Evolutionary conservation across 2,329 filamentous ascomycete species (phyloP), one percentile per base, ranked within the genome.

Genomic region (Botrytis paeoniae): DNA sequence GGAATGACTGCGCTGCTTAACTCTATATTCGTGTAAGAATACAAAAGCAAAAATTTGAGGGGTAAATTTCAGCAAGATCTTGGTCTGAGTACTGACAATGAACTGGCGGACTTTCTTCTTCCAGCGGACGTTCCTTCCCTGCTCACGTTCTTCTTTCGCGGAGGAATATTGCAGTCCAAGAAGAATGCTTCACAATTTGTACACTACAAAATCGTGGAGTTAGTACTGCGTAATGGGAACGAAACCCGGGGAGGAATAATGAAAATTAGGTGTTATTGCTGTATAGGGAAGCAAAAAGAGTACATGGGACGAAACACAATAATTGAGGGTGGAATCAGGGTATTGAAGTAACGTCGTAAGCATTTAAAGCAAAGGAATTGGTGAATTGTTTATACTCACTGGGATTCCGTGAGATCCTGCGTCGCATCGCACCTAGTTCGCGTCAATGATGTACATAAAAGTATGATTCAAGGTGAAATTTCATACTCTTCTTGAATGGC

Each of bases 181-280:
- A 93, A 93, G 83, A 99, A 99, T 79, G 96, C 96, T 76, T 97
- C 95, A 81, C 96, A 99, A 83, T 99, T 99, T 78, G 96, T 99
- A 87, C 96, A 99, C 51, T 57, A 57, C 16, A 57, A 57, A 9
- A 32, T 29, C 16, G 51, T 18, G 51, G n/a, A 29, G n/a, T 57
- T 18, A 57, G 51, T 29, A 29, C 16, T 29, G 48, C 48, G 25
- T 16, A 6, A 14, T n/a, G 5, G 5, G 48, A 54, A 54, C 48
- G 2, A 12, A 54, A 54, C 22, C 25, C 5, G 25, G 48, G 25
- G 4, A n/a, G 48, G 12, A n/a, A 54, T 7, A 10, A 54, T 4
- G 25, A 6, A 54, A 7, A 54, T n/a, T 3, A 3, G 25, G 12
- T n/a, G 25, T 54, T 4, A n/a, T n/a, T 16, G 25, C 48, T n/a